phyloP scores from a whole-genome alignment of 208 protist genomes.

The Crithidia expoeki region DNA sequence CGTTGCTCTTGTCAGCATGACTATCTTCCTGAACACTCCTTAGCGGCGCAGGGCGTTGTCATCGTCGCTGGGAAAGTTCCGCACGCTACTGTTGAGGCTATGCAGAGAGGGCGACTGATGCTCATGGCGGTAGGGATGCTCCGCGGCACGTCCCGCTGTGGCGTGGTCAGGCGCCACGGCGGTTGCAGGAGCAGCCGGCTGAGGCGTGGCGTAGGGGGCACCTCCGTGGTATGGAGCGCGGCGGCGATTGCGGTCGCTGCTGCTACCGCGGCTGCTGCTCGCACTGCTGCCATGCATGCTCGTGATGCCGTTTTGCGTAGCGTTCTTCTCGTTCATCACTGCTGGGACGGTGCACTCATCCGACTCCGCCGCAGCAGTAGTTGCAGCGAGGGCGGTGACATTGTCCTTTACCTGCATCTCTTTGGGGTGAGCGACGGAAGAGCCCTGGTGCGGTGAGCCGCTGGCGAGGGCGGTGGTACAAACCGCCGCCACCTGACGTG shows the following conservation, averaged over 20 bases:
- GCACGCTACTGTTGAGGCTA: slow-evolving; percentile 35
- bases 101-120: slow-evolving; percentile 24
- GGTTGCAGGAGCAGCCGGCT: neutral
- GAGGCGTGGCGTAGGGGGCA: neutral
- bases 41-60: slow-evolving; percentile 4
- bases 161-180: too few relatives aligned
- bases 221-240: neutral
- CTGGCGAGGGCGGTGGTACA: neutral
- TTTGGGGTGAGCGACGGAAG: neutral
- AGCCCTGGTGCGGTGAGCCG: neutral
- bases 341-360: slow-evolving; percentile 19
- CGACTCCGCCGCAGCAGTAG: slow-evolving; percentile 4
- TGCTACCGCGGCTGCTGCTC: slow-evolving; percentile 9
- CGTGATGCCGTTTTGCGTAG: slow-evolving; percentile 12
- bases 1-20: too few relatives aligned
- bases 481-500: neutral
- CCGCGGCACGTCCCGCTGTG: neutral
- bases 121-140: slow-evolving; percentile 9
- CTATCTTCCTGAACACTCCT: neutral
- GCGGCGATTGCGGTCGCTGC: neutral
- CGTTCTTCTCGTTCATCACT: neutral
- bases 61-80: slow-evolving; percentile 18
- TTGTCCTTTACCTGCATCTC: neutral
- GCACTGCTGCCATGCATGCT: slow-evolving; percentile 14
- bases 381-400: neutral